Base-by-base conservation (phyloP, 331 rosid genomes). In the Dryas integrifolia region DNA sequence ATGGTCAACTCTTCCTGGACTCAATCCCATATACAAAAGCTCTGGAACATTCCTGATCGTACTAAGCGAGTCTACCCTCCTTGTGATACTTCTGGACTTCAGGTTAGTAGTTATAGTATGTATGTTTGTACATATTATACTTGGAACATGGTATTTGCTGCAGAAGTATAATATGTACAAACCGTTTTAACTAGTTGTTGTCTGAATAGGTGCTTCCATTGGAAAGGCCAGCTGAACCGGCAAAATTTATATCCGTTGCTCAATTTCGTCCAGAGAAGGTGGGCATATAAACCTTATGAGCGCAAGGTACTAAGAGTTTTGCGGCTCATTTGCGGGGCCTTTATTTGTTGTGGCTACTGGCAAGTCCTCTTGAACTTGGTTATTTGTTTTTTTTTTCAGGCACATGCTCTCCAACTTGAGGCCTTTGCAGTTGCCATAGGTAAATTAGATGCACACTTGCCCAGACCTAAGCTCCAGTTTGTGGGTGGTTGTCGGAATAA, bases 181-280 rank as follows among this genome's bases (percentile, higher is more conserved):
- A 18, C 21, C 21, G 48, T 52, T 59, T 79, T 84, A 70, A 82
- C 44, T 67, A 77, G 44, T 80, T 35, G 43, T 69, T 69, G 46
- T 77, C 76, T 63, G 56, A 48, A 15, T 86, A 94, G 96, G 89
- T 69, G 41, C 92, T 94, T 82, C 96, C 96, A 59, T 82, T 94
- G 89, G 92, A 89, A 81, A 85, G 96, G 82, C 76, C 87, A 50
- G 56, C 78, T 50, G 83, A 77, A 65, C 76, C 76, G 56, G 89
- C 90, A 16, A 71, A 85, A 58, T 72, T 94, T 63, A 80, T 94
- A 80, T 94, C 97, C 3, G 96, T 94, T 84, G 98, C 98, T 77
- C 98, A 94, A 82, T 94, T 91, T 84, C 96, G 98, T 74, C 98
- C 98, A 3, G 98, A 94, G 88, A 94, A 94, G 98, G 98, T 94